Evolutionary conservation across 139 green algal species (phyloP).

Genomic region (Closterium sp.): DNA sequence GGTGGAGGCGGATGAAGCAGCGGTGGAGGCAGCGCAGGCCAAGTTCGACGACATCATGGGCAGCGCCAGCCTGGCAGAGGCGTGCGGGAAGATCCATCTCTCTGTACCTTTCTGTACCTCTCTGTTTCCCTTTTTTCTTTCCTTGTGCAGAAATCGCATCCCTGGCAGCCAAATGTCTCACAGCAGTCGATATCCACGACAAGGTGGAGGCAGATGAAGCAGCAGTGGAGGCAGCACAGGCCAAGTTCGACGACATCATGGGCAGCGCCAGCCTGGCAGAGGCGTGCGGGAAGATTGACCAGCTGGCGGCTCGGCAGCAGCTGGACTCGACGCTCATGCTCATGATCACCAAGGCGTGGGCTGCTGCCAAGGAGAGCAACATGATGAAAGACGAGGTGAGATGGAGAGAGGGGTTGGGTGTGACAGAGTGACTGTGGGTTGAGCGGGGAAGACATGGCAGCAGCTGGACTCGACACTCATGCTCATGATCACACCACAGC

Average conservation of each 20-base stretch:
- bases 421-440: too few relatives aligned
- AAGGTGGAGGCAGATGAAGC: constrained; percentile 19
- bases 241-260: constrained; percentile 48
- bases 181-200: constrained; percentile 33
- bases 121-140: background rate
- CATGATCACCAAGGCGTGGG: constrained; percentile 80
- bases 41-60: too few relatives aligned
- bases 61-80: too few relatives aligned
- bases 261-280: constrained; percentile 6
- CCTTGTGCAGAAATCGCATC: background rate
- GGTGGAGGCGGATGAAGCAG: constrained; percentile 21
- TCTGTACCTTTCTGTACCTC: constrained; percentile 57
- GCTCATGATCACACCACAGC: constrained; percentile 81
- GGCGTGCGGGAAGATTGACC: constrained; percentile 65
- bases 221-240: constrained; percentile 8
- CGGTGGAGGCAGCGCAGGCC: constrained; percentile 5
- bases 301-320: constrained; percentile 59
- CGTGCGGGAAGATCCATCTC: constrained; percentile 61
- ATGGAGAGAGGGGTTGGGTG: too few relatives aligned
- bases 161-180: constrained; percentile 13
- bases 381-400: constrained; percentile 65
- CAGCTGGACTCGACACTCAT: constrained; percentile 74
- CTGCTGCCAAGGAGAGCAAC: constrained; percentile 67
- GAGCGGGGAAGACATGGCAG: too few relatives aligned
- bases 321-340: constrained; percentile 78